Base-by-base conservation (phyloP, 2,329 filamentous ascomycete genomes). In the Rosellinia necatrix region DNA sequence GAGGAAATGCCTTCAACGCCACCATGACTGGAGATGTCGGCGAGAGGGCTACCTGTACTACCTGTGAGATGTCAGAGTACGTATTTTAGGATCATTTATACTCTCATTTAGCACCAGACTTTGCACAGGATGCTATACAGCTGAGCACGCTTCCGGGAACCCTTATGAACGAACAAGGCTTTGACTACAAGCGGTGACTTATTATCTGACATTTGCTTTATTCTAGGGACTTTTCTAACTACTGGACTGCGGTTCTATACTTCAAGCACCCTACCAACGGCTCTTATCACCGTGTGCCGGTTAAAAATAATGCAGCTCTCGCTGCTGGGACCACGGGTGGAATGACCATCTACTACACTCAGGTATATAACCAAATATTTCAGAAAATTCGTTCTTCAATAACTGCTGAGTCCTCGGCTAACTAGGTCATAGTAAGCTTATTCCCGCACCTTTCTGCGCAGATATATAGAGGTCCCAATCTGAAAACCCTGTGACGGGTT, bases 221-320 rank as follows among this genome's bases (percentile, higher is more conserved):
- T 21, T 5, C 17, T 13, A 53, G 50, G 56, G 68, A 70, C 52
- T 69, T 70, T 32, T 66, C 63, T 34, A 70, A 70, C 54, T 70
- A 70, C 58, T 69, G 68, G 68, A 70, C 68, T n/a, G 67, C 68
- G 5, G 67, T 69, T n/a, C 37, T 70, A 10, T 70, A 69, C 59
- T 69, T 70, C 64, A 68, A 70, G 58, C 68, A 70, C 49, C 66
- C 66, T 8, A 62, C 62, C 4, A 70, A 70, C 52, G 68, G 68
- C 27, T 66, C 67, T n/a, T 70, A 70, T 44, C 64, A 70, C 53
- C 65, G 68, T 17, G 68, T 70, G n/a, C 67, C 68, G 4, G 56
- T 66, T 52, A 60, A 52, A 8, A 60, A 59, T 49, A 70, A 70
- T 30, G 65, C 67, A 15, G 67, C 66, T 12, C 64, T 70, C 34